Conservation (phyloP, 2,329 filamentous ascomycete genomes). For the Talaromyces sp. region DNA sequence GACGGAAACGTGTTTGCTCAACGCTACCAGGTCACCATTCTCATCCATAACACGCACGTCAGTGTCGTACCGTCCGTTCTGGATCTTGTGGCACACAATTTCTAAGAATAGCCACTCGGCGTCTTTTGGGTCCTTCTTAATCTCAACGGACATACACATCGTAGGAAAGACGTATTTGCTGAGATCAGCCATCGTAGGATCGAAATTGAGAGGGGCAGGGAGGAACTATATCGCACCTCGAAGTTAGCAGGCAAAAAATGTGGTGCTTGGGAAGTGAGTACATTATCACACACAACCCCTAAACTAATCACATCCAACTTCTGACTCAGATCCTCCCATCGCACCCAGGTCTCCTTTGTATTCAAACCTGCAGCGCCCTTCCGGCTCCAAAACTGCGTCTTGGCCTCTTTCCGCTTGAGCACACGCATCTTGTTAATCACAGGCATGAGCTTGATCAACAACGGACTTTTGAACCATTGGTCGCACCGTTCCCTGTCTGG, state of each 20-base stretch:
- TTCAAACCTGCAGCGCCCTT: slow-evolving; percentile 9
- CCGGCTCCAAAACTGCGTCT: slow-evolving; percentile 9
- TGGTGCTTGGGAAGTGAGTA: background rate
- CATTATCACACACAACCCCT: slow-evolving; percentile 13
- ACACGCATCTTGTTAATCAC: slow-evolving; percentile 10
- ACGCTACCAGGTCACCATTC: slow-evolving; percentile 11
- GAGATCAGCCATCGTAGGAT: slow-evolving; percentile 13
- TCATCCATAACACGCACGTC: slow-evolving; percentile 15
- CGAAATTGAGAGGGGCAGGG: slow-evolving; percentile 15
- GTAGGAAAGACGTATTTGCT: slow-evolving; percentile 17
- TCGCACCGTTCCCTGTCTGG: slow-evolving; percentile 11
- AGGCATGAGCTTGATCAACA: slow-evolving; percentile 13
- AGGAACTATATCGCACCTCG: background rate
- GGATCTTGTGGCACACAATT: slow-evolving; percentile 6
- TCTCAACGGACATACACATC: slow-evolving; percentile 13
- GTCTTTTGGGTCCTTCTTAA: slow-evolving; percentile 14
- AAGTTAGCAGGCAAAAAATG: background rate
- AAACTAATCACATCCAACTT: slow-evolving; percentile 16
- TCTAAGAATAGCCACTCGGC: slow-evolving; percentile 17
- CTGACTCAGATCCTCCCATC: slow-evolving; percentile 10
- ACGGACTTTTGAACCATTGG: background rate
- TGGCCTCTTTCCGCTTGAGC: slow-evolving; percentile 10
- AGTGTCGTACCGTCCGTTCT: slow-evolving; percentile 14
- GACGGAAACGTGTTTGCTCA: slow-evolving; percentile 13
- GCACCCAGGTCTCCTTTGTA: slow-evolving; percentile 14